These are phyloP conservation scores for Termitomyces sp. DNA, from an alignment of 768 basidiomycete genomes.

Conservation along the genomic window DNA sequence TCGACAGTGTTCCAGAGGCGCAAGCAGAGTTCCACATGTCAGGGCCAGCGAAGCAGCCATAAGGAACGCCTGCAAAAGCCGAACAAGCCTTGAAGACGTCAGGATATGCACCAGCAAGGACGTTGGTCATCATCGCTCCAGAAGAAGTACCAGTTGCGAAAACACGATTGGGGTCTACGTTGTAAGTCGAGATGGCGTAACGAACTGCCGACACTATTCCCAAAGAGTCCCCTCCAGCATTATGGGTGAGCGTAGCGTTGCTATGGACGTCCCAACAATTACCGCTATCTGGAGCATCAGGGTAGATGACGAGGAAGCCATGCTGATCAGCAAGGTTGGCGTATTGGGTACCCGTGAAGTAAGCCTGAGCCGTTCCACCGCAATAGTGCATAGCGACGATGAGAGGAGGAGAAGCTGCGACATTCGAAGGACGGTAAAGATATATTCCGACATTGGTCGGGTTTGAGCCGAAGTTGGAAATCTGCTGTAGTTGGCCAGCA, in stretches of 20 bases:
- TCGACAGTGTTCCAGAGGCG: slow-evolving; percentile 37
- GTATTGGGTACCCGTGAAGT: slow-evolving; percentile 47
- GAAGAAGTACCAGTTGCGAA: slow-evolving; percentile 51
- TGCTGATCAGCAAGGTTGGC: slow-evolving; percentile 46
- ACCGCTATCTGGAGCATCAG: slow-evolving; percentile 37
- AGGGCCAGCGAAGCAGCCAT: slow-evolving; percentile 49
- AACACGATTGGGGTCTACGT: slow-evolving; percentile 41
- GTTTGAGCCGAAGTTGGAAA: slow-evolving; percentile 49
- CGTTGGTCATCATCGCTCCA: slow-evolving; percentile 61
- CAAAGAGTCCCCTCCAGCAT: slow-evolving; percentile 53
- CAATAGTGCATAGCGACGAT: slow-evolving; percentile 56
- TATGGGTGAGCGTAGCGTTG: slow-evolving; percentile 49
- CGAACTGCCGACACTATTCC: slow-evolving; percentile 45
- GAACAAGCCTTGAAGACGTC: slow-evolving; percentile 49
- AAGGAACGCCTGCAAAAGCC: slow-evolving; percentile 51
- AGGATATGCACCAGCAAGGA: slow-evolving; percentile 50
- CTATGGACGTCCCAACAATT: slow-evolving; percentile 54
- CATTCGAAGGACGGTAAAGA: slow-evolving; percentile 37
- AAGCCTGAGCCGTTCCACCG: slow-evolving; percentile 48
- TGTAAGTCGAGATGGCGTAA: slow-evolving; percentile 45
- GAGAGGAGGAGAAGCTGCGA: slow-evolving; percentile 37
- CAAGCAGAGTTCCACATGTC: slow-evolving; percentile 46
- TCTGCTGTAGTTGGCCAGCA: slow-evolving; percentile 34
- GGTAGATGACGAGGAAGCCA: slow-evolving; percentile 52
- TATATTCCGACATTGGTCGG: slow-evolving; percentile 52